Base-by-base conservation (phyloP, 129 eudicot species). In the Deinandra increscens region DNA sequence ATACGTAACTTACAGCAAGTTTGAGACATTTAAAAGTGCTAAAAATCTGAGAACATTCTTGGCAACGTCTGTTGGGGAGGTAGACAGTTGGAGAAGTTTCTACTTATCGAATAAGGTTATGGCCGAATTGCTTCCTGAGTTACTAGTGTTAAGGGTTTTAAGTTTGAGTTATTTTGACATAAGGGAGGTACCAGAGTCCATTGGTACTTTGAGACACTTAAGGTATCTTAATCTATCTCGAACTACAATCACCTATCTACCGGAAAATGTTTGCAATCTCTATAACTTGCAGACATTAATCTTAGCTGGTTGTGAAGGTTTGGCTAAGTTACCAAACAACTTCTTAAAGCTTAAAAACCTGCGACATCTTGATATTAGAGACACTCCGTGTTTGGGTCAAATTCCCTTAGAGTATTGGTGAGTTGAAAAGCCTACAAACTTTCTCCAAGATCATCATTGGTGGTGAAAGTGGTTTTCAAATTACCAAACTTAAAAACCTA, bases 231-330 rank as follows among this genome's bases (percentile, higher is more conserved):
- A 58, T 60, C 38, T 68, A 51, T 75, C 81, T 19, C 36, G 12
- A 2, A 81, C 78, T 3, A 2, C 0, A 4, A 73, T 77, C 64
- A 66, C 15, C 13, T 2, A 29, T 5, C 36, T 82, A 58, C 83
- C 81, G 0, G 76, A 74, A n/a, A 73, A 69, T 23, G 61, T 79
- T 0, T 44, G 75, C 18, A 49, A 61, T 54, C 78, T 81, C 50
- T 62, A 51, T 75, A 66, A 73, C 37, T 74, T 86, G 19, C 72
- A 86, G 37, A 86, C 88, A 23, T 36, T 86, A 46, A 46, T 75
- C 0, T 14, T 80, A 15, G 13, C 49, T 23, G 66, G 74, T 9
- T 86, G 91, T 37, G 14, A 31, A 0, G 2, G 7, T 19, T 34
- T 82, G 31, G 3, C 12, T 18, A 80, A 74, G 75, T 33, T 82